Percentiles rank a stretch among this genome's conserved stretches.
Conservation (phyloP, 768 basidiomycete genomes). For the Auricularia sp. region DNA sequence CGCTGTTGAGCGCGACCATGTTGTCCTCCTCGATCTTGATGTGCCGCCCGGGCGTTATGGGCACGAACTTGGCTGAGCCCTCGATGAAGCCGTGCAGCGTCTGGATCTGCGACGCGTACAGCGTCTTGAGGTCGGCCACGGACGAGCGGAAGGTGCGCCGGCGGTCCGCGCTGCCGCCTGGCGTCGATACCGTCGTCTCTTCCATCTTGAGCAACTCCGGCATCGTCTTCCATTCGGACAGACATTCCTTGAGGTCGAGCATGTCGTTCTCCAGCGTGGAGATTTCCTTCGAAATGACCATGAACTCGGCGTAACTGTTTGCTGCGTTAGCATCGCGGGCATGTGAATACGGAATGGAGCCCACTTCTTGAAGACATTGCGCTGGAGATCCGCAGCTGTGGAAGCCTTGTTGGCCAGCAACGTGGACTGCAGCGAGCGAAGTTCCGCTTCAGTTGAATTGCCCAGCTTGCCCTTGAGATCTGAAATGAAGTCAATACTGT, state of each 20-base stretch:
- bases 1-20: constrained; percentile 78
- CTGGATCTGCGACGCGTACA: constrained; percentile 94
- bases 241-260: constrained; percentile 88
- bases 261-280: constrained; percentile 93
- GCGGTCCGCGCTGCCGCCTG: constrained; percentile 40
- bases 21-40: constrained; percentile 79
- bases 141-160: constrained; percentile 73
- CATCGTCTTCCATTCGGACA: constrained; percentile 94
- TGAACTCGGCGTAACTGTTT: constrained; percentile 88
- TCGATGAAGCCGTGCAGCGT: constrained; percentile 82
- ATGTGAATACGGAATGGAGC: constrained; percentile 10
- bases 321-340: not conserved
- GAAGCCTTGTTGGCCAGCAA: constrained; percentile 60
- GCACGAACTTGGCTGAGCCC: constrained; percentile 91
- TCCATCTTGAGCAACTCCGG: constrained; percentile 88
- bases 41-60: constrained; percentile 84
- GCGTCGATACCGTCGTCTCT: constrained; percentile 53
- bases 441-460: constrained; percentile 80
- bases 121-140: constrained; percentile 85
- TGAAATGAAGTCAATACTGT: no score
- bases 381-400: constrained; percentile 72
- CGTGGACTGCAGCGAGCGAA: constrained; percentile 67
- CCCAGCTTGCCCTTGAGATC: constrained; percentile 78
- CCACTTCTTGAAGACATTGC: constrained; percentile 91
- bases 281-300: constrained; percentile 94